Evolutionary conservation across 73 alveolate species (phyloP), one percentile per base, ranked within the genome.

Genomic region (Blepharisma japonicum): DNA sequence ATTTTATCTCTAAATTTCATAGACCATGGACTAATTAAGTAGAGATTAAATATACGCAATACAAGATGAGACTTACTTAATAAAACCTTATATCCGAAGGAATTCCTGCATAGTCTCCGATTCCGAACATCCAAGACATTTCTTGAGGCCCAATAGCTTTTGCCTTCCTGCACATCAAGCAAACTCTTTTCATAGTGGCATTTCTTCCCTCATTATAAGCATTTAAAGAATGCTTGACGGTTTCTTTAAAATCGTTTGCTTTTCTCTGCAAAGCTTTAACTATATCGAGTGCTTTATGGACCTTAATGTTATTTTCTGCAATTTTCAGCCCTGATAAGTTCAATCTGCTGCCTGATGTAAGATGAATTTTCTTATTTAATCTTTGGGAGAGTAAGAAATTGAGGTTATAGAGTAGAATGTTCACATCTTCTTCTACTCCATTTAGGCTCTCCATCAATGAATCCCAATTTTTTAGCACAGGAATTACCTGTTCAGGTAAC

Each of bases 31-130:
- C 42, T 32, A 1, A 1, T 32, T 32, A 32, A 32, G 5, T 32
- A 32, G 5, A 32, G 42, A 1, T 32, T 32, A 32, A 32, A 1
- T 32, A 32, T 32, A 32, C 42, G 42, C 42, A 32, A n/a, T 32
- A 32, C 42, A 32, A 32, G 42, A 32, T 3, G 3, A 32, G 0
- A 32, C 42, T 32, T 32, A 53, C 67, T 61, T 25, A 61, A 61
- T 61, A 61, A 61, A 61, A 61, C 5, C 74, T 61, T 61, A 61
- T 61, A 25, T 61, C 74, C 14, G 74, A 61, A 20, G 74, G 74
- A 25, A 61, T 61, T 18, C n/a, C 23, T 20, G 74, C 38, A 25
- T 61, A 61, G 47, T 61, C 74, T 14, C 74, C 74, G 11, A 61
- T n/a, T 4, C 74, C 74, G 47, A 61, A 61, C 18, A 61, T 61